Conservation (phyloP, 768 basidiomycete species). For the Leccinum rimulosum region DNA sequence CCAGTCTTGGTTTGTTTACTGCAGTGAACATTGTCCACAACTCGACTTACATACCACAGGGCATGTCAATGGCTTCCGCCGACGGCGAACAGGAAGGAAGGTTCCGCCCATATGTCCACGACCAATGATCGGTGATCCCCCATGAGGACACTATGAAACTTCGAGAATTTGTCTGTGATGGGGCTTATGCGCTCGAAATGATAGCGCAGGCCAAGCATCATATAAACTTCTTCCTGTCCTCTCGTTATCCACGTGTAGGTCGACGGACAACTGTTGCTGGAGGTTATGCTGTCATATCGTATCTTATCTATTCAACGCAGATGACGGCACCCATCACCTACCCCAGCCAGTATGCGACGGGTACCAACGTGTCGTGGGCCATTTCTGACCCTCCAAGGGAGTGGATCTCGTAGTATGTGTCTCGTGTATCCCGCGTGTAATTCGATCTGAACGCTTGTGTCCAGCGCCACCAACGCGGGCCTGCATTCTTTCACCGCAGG, state of each 20-base stretch:
- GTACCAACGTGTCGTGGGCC: slow-evolving; percentile 61
- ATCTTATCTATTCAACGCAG: slow-evolving; percentile 59
- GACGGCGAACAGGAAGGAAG: background rate
- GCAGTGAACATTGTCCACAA: background rate
- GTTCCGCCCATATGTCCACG: background rate
- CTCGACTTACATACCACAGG: background rate
- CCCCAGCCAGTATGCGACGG: slow-evolving; percentile 39
- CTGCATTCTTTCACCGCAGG: slow-evolving; percentile 47
- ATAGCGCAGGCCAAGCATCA: background rate
- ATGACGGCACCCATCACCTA: slow-evolving; percentile 45
- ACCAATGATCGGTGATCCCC: background rate
- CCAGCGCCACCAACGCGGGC: slow-evolving; percentile 52
- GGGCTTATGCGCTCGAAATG: background rate
- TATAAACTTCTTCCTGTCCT: background rate
- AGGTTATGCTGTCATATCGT: slow-evolving; percentile 58
- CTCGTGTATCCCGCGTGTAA: background rate
- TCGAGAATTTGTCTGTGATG: background rate
- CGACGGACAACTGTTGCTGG: slow-evolving; percentile 28
- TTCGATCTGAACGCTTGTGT: background rate
- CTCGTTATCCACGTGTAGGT: background rate
- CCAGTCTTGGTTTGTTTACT: background rate
- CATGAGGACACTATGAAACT: background rate
- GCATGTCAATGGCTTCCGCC: background rate
- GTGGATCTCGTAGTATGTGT: slow-evolving; percentile 58
- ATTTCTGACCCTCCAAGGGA: slow-evolving; percentile 51